These are phyloP conservation scores for Porcisia deanei DNA, from an alignment of 208 protist species.

Conservation along the genomic window DNA sequence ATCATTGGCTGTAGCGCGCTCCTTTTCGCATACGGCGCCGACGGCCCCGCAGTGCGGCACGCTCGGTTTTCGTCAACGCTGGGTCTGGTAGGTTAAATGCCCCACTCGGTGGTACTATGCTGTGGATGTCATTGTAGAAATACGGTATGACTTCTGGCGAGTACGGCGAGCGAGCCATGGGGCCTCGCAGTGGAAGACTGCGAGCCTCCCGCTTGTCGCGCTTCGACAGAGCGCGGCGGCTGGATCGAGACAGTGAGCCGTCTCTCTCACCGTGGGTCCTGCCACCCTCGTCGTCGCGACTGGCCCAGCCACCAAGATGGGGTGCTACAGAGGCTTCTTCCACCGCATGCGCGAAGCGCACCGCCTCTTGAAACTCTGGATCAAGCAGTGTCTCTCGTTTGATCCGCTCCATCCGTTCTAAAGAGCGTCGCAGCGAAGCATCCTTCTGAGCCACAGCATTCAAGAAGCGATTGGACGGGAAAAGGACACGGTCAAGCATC, in stretches of 20 bases:
- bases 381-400: conserved; percentile 74
- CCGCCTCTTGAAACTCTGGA: conserved; percentile 70
- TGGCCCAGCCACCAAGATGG: conserved; percentile 29
- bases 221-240: conserved; percentile 13
- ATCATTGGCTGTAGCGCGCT: conserved; percentile 35
- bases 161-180: conserved; percentile 27
- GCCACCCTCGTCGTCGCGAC: not conserved
- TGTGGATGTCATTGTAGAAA: conserved; percentile 63
- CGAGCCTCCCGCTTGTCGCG: conserved; percentile 24
- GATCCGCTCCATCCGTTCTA: conserved; percentile 72
- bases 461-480: conserved; percentile 72
- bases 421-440: conserved; percentile 33
- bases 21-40: conserved; percentile 23
- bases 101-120: conserved; percentile 67
- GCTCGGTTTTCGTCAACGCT: conserved; percentile 44
- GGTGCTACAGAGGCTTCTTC: conserved; percentile 47
- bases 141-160: conserved; percentile 71
- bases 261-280: not conserved
- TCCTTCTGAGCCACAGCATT: conserved; percentile 53
- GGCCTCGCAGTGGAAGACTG: conserved; percentile 17
- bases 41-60: conserved; percentile 29
- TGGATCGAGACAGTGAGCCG: not conserved
- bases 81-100: conserved; percentile 71
- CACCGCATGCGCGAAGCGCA: conserved; percentile 51
- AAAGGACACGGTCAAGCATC: conserved; percentile 61